Base-by-base conservation (phyloP, 345 rosid species). In the Toxicodendron radicans region DNA sequence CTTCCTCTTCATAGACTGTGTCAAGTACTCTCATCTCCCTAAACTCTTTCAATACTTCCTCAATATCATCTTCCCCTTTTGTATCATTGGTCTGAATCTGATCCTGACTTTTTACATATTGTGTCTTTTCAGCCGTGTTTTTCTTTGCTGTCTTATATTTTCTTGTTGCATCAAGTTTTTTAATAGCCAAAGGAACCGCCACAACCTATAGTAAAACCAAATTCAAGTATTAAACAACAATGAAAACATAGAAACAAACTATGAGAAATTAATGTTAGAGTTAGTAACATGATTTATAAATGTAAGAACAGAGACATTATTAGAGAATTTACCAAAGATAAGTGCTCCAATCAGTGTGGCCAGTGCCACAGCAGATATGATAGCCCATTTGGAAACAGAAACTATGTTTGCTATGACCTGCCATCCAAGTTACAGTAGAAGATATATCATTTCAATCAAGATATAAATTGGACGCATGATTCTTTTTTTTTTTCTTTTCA, bases 1-100 rank as follows among this genome's bases (percentile, higher is more conserved):
- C 81, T 49, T 80, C 81, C 16, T 77, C 81, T 56, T 75, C 79
- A 24, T 75, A 68, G 58, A 80, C 82, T 14, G 78, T 78, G 12
- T 75, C 77, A 20, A 80, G 81, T 7, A 73, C 76, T 70, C 73
- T 75, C 73, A 8, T 75, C 58, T 75, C 78, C 80, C 73, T 78
- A 30, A 83, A 83, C 14, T 83, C 78, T 54, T 52, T 77, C 70
- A 77, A 56, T 9, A 72, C 46, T 11, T 79, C 58, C 3, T 76
- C 82, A 51, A 38, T 66, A n/a, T 38, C 70, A 16, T 58, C 77
- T 1, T 56, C 73, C 24, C 61, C 62, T 68, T 80, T 57, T n/a
- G 32, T 52, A 4, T 43, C 51, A 32, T 57, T 20, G 23, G 38
- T 43, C 46, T 73, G 66, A 18, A 5, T 38, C 43, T 73, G 66